Evolutionary conservation across 805 yeast species (phyloP), one percentile per base, ranked within the genome.

Genomic region (Candida awuae): DNA sequence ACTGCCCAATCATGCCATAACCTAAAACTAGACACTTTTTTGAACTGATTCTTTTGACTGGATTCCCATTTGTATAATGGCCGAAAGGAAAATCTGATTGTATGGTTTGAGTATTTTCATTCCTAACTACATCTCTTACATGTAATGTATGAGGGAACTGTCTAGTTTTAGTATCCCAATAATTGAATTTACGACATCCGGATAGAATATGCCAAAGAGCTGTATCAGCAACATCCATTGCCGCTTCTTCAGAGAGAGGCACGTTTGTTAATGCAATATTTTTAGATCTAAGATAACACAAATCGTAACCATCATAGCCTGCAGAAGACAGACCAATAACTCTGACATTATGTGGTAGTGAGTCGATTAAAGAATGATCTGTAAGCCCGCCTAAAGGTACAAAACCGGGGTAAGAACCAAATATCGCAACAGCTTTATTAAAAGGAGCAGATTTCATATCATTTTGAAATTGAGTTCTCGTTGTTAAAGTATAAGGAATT

Each of bases 1-100:
- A 66, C 53, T 70, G 70, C 8, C 94, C 94, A 49, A 84, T 84
- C 16, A 75, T 66, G 1, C 94, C 94, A 50, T 83, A 77, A 0
- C 94, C 94, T 3, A 81, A 73, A 25, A 84, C 68, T 3, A 78
- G 74, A 1, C 68, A 86, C 18, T 63, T 63, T 51, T 75, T 78
- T 16, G 76, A 76, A 25, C 19, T 27, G 3, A 32, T 8, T 15
- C 46, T 32, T 29, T 34, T 38, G 14, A 35, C 28, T 37, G 43
- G 44, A 15, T 13, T 26, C 22, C 38, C 35, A 18, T 46, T 42
- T 10, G 32, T 20, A 14, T 29, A n/a, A 34, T 48, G 51, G 30
- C 52, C 52, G 35, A 45, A 48, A 2, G 52, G 41, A 33, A 43
- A 48, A n/a, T 39, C 45, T 6, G 22, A 6, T 16, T 36, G 22